Evolutionary conservation across 352 stramenopile genomes (phyloP).

Genomic region (Phytophthora sp.): DNA sequence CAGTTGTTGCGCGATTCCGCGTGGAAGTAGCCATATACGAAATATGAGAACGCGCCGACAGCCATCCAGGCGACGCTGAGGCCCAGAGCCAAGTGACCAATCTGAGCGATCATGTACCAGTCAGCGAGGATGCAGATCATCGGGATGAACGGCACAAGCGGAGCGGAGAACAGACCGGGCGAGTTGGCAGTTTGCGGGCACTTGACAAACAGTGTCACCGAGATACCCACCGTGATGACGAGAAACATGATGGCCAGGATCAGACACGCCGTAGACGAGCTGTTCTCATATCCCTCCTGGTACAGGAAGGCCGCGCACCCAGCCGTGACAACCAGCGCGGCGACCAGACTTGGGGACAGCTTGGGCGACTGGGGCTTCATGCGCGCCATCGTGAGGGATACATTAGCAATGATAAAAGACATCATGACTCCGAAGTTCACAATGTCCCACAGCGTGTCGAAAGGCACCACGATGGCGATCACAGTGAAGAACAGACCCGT

Average conservation of each 20-base stretch:
- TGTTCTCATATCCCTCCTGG: conserved; percentile 60
- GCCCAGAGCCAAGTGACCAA: conserved; percentile 42
- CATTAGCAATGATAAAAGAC: conserved; percentile 87
- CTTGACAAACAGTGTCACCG: conserved; percentile 50
- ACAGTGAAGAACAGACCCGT: conserved; percentile 71
- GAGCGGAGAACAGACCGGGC: conserved; percentile 44
- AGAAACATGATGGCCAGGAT: conserved; percentile 55
- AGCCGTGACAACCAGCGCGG: conserved; percentile 41
- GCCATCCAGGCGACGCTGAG: conserved; percentile 56
- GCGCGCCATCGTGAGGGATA: conserved; percentile 67
- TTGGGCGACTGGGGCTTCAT: conserved; percentile 57
- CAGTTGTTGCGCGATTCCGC: conserved; percentile 49
- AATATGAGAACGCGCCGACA: conserved; percentile 58
- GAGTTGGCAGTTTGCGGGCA: conserved; percentile 49
- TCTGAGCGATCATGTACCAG: conserved; percentile 74
- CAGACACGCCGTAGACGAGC: conserved; percentile 40
- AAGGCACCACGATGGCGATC: conserved; percentile 78
- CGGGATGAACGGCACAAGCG: conserved; percentile 65
- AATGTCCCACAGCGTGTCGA: conserved; percentile 84
- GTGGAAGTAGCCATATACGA: conserved; percentile 60
- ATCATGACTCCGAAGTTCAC: conserved; percentile 88
- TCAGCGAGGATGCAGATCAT: conserved; percentile 61
- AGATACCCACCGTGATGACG: conserved; percentile 40
- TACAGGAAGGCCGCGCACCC: conserved; percentile 60
- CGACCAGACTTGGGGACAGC: conserved; percentile 42